These are phyloP conservation scores for Monilinia fructigena DNA, from an alignment of 2,329 filamentous ascomycete species.

Conservation along the genomic window DNA sequence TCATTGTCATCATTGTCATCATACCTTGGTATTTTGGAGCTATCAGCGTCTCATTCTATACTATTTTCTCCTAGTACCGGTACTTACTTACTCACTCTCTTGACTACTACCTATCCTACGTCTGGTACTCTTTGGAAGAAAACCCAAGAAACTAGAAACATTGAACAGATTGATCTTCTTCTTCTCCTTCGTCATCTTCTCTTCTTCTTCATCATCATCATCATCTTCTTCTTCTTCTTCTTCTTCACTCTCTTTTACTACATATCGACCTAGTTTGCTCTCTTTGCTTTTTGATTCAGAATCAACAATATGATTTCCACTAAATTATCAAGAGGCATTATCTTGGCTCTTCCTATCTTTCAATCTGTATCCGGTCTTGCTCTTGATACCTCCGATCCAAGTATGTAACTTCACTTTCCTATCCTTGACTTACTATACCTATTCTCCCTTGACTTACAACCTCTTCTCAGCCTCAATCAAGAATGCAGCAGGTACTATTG, in stretches of 20 bases:
- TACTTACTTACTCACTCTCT: too few relatives aligned
- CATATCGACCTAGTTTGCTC: too few relatives aligned
- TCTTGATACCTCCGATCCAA: slow-evolving; percentile 15
- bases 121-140: not conserved
- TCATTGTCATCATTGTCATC: too few relatives aligned
- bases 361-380: slow-evolving; percentile 12
- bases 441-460: not conserved
- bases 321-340: not conserved
- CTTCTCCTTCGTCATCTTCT: not conserved
- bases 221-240: not conserved
- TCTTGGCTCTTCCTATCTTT: slow-evolving; percentile 9
- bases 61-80: too few relatives aligned
- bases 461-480: slow-evolving; percentile 56
- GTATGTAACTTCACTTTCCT: not conserved
- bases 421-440: not conserved
- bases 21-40: too few relatives aligned
- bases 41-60: too few relatives aligned
- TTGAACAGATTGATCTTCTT: not conserved
- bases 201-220: not conserved
- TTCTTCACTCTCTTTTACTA: not conserved
- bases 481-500: slow-evolving; percentile 58
- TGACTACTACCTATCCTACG: not conserved
- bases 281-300: not conserved
- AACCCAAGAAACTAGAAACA: too few relatives aligned
- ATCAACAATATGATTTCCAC: slow-evolving; percentile 12